Evolutionary conservation across 305 asterid species (phyloP), one percentile per base, ranked within the genome.

Genomic region (Fraxinus velutina): DNA sequence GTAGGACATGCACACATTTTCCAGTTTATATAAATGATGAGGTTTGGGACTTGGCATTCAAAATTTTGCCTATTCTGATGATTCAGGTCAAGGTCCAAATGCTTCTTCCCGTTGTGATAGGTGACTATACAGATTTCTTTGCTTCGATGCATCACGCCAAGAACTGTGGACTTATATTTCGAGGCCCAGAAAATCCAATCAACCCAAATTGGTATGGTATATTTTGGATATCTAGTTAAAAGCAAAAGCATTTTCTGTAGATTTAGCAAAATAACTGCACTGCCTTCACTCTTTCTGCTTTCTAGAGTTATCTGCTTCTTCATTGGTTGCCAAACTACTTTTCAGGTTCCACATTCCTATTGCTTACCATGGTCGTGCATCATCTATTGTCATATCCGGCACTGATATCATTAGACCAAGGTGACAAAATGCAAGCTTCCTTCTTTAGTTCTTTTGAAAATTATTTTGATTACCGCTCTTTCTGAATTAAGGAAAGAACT

Each of bases 321-420:
- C 81, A 82, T 71, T 21, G 30, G 32, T 71, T 77, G 81, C 73
- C 70, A 71, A 82, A 78, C 79, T 68, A 30, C 32, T 36, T 79
- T 78, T 77, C 94, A 96, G 98, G 99, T 96, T 88, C 90, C 94
- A 93, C 88, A 87, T 96, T 90, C 99, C 99, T 78, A 94, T 93
- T 82, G 99, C 97, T 70, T 96, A 96, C 88, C 99, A 96, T 88
- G 98, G 99, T 76, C 94, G 99, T 86, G 97, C 98, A 74, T 94
- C 99, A 55, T 96, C 98, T 64, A 83, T 96, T 84, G 98, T 96
- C 86, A 83, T 93, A 83, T 94, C 98, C 76, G 98, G 98, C 84
- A 93, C 98, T 72, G 92, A 94, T 85, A 89, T 94, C 82, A 80
- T 89, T 50, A 89, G 99, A 80, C 99, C 98, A 91, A 96, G 97